These are phyloP conservation scores for Hypoxylon fragiforme DNA, from an alignment of 495 filamentous ascomycete genomes.

Conservation along the genomic window DNA sequence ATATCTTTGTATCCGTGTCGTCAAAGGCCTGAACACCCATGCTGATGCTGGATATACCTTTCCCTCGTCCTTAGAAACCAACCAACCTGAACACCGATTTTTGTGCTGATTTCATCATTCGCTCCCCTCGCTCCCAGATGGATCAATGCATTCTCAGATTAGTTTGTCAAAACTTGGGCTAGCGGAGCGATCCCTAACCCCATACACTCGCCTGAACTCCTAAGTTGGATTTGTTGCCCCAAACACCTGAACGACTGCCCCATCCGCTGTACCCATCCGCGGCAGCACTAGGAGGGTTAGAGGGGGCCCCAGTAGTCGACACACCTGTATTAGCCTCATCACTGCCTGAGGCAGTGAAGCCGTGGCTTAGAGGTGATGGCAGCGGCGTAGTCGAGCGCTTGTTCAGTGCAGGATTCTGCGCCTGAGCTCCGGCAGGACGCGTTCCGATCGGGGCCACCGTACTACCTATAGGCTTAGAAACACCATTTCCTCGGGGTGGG, in stretches of 20 bases:
- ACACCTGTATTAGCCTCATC: slow-evolving; percentile 37
- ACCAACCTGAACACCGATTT: slow-evolving; percentile 40
- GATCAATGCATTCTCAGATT: background rate
- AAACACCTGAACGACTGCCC: slow-evolving; percentile 72
- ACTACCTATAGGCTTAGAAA: slow-evolving; percentile 56
- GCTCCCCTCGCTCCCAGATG: slow-evolving; percentile 1
- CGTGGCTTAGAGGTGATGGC: slow-evolving; percentile 83
- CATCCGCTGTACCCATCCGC: slow-evolving; percentile 61
- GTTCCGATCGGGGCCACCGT: slow-evolving; percentile 93
- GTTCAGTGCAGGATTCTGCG: slow-evolving; percentile 69
- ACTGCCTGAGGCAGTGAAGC: slow-evolving; percentile 59
- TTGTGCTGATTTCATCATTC: slow-evolving; percentile 20
- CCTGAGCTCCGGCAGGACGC: slow-evolving; percentile 61
- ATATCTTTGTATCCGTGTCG: slow-evolving; percentile 37
- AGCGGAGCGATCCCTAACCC: slow-evolving; percentile 56
- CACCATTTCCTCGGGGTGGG: slow-evolving; percentile 67
- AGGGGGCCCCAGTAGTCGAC: slow-evolving; percentile 39
- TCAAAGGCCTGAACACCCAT: slow-evolving; percentile 45
- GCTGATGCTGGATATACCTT: slow-evolving; percentile 43
- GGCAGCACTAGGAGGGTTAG: slow-evolving; percentile 45
- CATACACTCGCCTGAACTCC: slow-evolving; percentile 77
- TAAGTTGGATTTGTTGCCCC: slow-evolving; percentile 71
- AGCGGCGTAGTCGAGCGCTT: slow-evolving; percentile 90
- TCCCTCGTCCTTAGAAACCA: slow-evolving; percentile 35
- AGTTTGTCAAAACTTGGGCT: slow-evolving; percentile 1